Percentiles rank a stretch among this genome's conserved stretches.
Conservation (phyloP, 208 protist species). For the Trypanosoma scelopori region DNA sequence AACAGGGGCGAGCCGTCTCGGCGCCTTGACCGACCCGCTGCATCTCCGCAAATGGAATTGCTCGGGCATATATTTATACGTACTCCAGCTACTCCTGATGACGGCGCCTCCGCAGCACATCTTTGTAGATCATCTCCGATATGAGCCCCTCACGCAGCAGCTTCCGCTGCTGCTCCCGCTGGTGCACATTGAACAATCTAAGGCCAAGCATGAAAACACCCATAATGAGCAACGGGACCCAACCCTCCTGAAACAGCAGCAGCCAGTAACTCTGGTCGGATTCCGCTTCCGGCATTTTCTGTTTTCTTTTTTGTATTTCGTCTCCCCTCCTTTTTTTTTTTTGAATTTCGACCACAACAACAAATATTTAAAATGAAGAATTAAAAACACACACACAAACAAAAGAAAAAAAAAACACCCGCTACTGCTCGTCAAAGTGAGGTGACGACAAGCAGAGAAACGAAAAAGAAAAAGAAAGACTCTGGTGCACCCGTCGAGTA, state of each 20-base stretch:
- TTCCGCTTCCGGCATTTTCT: conserved; percentile 3
- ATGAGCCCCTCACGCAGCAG: conserved; percentile 67
- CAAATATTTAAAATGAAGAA: too few relatives aligned
- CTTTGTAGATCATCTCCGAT: conserved; percentile 52
- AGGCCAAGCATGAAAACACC: conserved; percentile 72
- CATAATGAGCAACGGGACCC: conserved; percentile 73
- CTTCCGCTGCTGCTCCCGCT: conserved; percentile 54
- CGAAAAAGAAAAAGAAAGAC: conserved; percentile 1
- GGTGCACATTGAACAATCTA: conserved; percentile 76
- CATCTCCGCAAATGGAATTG: too few relatives aligned
- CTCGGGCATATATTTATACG: neutral
- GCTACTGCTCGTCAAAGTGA: neutral
- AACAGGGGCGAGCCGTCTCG: too few relatives aligned
- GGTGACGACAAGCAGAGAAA: conserved; percentile 1
- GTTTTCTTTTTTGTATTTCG: neutral
- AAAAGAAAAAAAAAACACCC: neutral
- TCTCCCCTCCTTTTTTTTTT: too few relatives aligned
- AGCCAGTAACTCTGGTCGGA: conserved; percentile 10
- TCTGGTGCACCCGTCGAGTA: too few relatives aligned
- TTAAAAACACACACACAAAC: too few relatives aligned
- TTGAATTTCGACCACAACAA: too few relatives aligned
- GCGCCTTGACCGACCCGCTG: too few relatives aligned
- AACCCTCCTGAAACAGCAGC: conserved; percentile 53
- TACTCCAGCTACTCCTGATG: neutral
- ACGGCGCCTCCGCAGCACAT: conserved; percentile 7